These are phyloP conservation scores for Fusarium nisikadoi DNA, from an alignment of 2,329 filamentous ascomycete genomes.

Conservation along the genomic window DNA sequence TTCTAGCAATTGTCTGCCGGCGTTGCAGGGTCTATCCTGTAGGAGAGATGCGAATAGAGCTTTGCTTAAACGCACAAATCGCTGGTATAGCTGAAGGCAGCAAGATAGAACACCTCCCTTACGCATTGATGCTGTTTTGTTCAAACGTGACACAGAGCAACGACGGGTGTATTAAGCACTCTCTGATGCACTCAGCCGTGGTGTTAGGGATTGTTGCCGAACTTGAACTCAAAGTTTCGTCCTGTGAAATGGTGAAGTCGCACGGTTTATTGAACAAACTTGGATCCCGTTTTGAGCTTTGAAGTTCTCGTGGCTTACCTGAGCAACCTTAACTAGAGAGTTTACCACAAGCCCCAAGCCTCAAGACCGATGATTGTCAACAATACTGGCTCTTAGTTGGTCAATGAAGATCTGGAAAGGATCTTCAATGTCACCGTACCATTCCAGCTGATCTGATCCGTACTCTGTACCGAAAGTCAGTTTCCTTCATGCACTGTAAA, in stretches of 20 bases:
- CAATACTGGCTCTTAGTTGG: neutral
- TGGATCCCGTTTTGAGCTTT: neutral
- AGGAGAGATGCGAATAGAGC: neutral
- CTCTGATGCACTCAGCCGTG: neutral
- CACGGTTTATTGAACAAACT: conserved; percentile 22
- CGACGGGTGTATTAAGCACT: neutral
- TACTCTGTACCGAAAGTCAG: neutral
- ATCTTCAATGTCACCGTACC: conserved; percentile 15
- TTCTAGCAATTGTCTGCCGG: neutral
- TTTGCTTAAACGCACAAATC: neutral
- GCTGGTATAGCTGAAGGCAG: neutral
- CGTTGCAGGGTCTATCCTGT: neutral
- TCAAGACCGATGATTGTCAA: neutral
- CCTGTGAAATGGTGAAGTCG: conserved; percentile 5
- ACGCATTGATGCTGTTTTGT: neutral
- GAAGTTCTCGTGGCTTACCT: neutral
- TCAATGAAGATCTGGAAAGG: neutral
- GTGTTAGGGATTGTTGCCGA: neutral
- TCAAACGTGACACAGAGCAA: neutral
- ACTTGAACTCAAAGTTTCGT: conserved; percentile 11
- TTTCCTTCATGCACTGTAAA: conserved; percentile 16
- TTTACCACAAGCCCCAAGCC: neutral
- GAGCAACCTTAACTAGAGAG: neutral
- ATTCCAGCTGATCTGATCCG: conserved; percentile 9
- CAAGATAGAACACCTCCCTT: neutral